phyloP scores from a whole-genome alignment of 305 asterid species.

The Coffea humblotiana region DNA sequence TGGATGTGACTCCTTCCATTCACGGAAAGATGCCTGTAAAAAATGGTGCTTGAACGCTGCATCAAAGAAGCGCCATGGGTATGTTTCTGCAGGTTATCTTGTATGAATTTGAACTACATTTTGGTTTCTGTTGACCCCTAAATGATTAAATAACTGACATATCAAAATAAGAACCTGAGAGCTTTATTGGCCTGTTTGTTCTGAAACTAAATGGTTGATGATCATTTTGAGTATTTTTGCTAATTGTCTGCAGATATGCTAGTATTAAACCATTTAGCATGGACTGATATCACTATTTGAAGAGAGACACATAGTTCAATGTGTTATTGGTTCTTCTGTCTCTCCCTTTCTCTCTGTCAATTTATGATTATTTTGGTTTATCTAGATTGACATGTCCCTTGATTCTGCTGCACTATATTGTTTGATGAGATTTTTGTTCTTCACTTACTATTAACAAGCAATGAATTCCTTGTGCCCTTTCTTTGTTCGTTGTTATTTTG shows the following conservation, averaged over 20 bases:
- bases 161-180: not conserved
- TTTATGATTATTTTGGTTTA: too few relatives aligned
- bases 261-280: not conserved
- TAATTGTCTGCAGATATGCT: not conserved
- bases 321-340: too few relatives aligned
- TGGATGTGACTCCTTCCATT: slow-evolving; percentile 57
- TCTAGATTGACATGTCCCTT: too few relatives aligned
- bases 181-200: slow-evolving; percentile 3
- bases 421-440: too few relatives aligned
- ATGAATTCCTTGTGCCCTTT: too few relatives aligned
- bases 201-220: not conserved
- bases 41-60: slow-evolving; percentile 39
- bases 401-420: too few relatives aligned
- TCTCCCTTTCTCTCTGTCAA: too few relatives aligned
- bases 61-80: slow-evolving; percentile 74
- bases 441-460: too few relatives aligned
- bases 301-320: too few relatives aligned
- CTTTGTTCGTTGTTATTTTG: too few relatives aligned
- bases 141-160: not conserved
- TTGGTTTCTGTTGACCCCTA: slow-evolving; percentile 12
- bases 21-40: slow-evolving; percentile 47
- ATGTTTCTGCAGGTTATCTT: slow-evolving; percentile 31
- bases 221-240: not conserved
- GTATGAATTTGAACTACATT: slow-evolving; percentile 13
- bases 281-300: too few relatives aligned